Evolutionary conservation across 2,329 filamentous ascomycete species (phyloP), one percentile per base, ranked within the genome.

Genomic region (Microdochium bolleyi): DNA sequence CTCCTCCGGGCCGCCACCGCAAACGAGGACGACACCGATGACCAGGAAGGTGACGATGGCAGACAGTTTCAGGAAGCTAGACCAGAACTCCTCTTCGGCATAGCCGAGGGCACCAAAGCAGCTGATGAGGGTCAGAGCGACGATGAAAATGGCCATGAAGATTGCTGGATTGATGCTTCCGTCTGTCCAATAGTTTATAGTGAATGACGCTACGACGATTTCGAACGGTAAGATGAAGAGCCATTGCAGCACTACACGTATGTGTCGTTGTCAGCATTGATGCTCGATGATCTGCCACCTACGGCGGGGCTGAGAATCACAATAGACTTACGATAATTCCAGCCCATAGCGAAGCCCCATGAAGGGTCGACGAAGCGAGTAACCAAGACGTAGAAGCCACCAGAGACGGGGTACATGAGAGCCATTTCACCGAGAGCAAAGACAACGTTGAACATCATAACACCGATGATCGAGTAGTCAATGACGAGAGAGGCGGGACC

Each of bases 31-130:
- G 32, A 85, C 74, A 14, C 76, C 75, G 48, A 84, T 73, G 55
- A 87, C 73, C 70, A 88, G 85, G 68, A 86, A 87, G 49, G 83
- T 75, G 32, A 82, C 64, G 50, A 77, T 81, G 3, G 83, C 81
- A 0, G 66, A 62, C 14, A 85, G 71, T 61, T 85, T 85, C 53
- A 85, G 68, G 8, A 76, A 64, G 4, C 77, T 74, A 1, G 83
- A 73, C 62, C 77, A 72, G 59, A 84, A 85, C 60, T 86, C 82
- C 54, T 84, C 82, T 59, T 78, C 79, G 11, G 71, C 78, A 53
- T 80, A 80, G 8, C 77, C 77, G 2, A 76, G 66, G 1, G 80
- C 74, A 14, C 80, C 80, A 48, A 82, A 82, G 46, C 82, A 57
- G 60, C 82, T 81, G 63, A 83, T 71, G 3, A 75, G 59, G 19